Conservation (phyloP, 176 grass and related monocot species). For the Carex scoparia region DNA sequence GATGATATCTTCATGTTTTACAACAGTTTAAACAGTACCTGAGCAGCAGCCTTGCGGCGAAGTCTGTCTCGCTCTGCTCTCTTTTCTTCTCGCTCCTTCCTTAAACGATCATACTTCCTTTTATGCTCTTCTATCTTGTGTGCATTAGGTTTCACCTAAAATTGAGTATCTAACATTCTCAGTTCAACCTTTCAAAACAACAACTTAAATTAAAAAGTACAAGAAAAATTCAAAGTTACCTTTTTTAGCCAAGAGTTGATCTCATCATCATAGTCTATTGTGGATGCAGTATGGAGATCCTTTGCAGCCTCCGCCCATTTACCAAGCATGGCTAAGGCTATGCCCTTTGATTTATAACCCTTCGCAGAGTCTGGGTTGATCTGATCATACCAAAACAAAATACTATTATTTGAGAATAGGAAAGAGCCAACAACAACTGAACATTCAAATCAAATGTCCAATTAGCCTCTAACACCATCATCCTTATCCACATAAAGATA, state of each 20-base stretch:
- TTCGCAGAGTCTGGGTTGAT: slow-evolving; percentile 97
- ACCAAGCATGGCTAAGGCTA: slow-evolving; percentile 81
- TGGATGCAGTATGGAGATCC: slow-evolving; percentile 86
- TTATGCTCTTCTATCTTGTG: slow-evolving; percentile 91
- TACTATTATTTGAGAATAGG: not conserved
- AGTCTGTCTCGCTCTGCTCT: slow-evolving; percentile 72
- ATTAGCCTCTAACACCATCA: not conserved
- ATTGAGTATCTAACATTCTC: not conserved
- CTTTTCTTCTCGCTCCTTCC: slow-evolving; percentile 83
- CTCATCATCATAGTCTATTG: slow-evolving; percentile 94
- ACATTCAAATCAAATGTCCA: too few species aligned
- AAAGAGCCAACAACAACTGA: not conserved
- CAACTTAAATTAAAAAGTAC: not conserved
- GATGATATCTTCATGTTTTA: not conserved
- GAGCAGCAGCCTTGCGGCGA: slow-evolving; percentile 61
- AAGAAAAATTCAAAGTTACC: slow-evolving; percentile 34
- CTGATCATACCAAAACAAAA: slow-evolving; percentile 17
- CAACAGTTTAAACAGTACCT: slow-evolving; percentile 29
- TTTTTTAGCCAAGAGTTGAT: slow-evolving; percentile 84
- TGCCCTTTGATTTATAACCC: slow-evolving; percentile 90
- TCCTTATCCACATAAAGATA: not conserved
- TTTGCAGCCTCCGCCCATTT: slow-evolving; percentile 84
- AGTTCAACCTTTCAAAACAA: not conserved
- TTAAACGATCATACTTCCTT: slow-evolving; percentile 81
- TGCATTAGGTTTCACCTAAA: slow-evolving; percentile 94